phyloP scores from a whole-genome alignment of 352 stramenopile species.

The Salisapilia sapeloensis region DNA sequence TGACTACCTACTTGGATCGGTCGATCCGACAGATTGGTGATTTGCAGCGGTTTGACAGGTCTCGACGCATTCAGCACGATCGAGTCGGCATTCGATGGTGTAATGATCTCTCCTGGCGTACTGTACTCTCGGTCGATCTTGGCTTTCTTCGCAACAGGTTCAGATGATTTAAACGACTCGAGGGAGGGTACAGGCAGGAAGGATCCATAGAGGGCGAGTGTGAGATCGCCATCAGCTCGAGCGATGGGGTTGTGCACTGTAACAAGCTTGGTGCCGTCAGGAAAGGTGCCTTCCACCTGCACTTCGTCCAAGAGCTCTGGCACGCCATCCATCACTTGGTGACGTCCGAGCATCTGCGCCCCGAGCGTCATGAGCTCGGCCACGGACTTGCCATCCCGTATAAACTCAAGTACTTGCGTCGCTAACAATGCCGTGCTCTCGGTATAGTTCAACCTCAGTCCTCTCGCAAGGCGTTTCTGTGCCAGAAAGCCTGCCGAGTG shows the following conservation, averaged over 20 bases:
- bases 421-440: constrained; percentile 89
- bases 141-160: constrained; percentile 2
- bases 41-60: constrained; percentile 60
- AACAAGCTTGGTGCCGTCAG: constrained; percentile 94
- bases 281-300: constrained; percentile 95
- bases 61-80: constrained; percentile 80
- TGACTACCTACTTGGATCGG: constrained; percentile 91
- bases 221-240: constrained; percentile 79
- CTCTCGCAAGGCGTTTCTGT: constrained; percentile 88
- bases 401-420: constrained; percentile 89
- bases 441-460: constrained; percentile 86
- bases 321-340: constrained; percentile 90
- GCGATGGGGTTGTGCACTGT: constrained; percentile 90
- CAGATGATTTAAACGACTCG: constrained; percentile 20
- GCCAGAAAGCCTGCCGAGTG: constrained; percentile 83
- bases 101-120: constrained; percentile 38
- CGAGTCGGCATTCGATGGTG: constrained; percentile 20
- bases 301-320: constrained; percentile 83
- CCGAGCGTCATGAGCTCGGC: constrained; percentile 80
- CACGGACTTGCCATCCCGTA: constrained; percentile 83
- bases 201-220: constrained; percentile 85
- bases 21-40: constrained; percentile 92
- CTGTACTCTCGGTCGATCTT: constrained; percentile 4
- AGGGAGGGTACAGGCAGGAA: constrained; percentile 85
- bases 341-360: constrained; percentile 62